These are phyloP conservation scores for Quercus mongolica DNA, from an alignment of 306 rosid genomes.

Conservation along the genomic window DNA sequence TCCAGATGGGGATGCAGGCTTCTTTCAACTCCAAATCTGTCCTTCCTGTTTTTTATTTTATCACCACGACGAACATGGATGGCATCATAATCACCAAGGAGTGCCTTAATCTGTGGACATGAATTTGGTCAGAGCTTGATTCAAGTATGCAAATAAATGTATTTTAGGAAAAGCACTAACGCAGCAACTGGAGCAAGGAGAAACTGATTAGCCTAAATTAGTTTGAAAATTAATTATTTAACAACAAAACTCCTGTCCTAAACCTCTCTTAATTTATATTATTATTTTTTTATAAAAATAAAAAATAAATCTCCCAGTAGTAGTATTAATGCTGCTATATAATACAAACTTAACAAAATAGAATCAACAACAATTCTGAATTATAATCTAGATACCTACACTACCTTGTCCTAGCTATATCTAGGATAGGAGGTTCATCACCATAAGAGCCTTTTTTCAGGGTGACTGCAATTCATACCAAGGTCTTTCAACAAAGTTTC, in stretches of 20 bases:
- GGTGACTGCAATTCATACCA: not conserved
- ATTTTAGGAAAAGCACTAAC: not conserved
- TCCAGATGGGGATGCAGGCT: constrained; percentile 89
- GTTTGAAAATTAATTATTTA: not conserved
- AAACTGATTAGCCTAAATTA: not conserved
- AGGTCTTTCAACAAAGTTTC: not conserved
- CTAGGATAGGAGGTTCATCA: not conserved
- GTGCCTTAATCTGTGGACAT: constrained; percentile 45
- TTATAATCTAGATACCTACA: too few species aligned
- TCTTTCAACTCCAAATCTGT: constrained; percentile 75
- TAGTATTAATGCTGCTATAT: not conserved
- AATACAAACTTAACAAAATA: too few species aligned
- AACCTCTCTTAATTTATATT: not conserved
- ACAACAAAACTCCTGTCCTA: not conserved
- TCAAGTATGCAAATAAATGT: not conserved
- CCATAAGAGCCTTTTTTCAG: not conserved
- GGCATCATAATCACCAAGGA: constrained; percentile 71
- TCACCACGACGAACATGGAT: constrained; percentile 99
- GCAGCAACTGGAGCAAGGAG: not conserved
- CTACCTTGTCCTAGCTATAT: not conserved
- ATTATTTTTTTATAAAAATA: too few species aligned
- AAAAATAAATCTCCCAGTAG: not conserved
- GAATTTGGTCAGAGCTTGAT: constrained; percentile 18
- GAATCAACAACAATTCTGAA: too few species aligned
- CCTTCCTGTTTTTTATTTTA: constrained; percentile 87